phyloP scores from a whole-genome alignment of 176 grass and related monocot species.

The Ananas comosus region DNA sequence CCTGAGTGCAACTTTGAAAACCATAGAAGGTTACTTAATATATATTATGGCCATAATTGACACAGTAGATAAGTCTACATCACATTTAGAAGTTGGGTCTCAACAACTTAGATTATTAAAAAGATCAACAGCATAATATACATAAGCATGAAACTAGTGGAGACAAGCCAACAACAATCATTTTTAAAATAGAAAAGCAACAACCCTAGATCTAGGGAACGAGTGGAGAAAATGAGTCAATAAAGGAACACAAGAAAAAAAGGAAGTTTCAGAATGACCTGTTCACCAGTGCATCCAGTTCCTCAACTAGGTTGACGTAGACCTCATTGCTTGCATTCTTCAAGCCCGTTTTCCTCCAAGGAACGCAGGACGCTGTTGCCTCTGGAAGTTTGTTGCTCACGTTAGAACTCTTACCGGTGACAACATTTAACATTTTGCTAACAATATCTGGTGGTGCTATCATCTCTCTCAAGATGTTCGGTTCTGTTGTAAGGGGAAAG shows the following conservation, averaged over 20 bases:
- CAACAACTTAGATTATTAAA: neutral
- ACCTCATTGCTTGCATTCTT: slow-evolving; percentile 84
- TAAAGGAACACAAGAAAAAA: neutral
- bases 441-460: slow-evolving; percentile 63
- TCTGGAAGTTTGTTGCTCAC: slow-evolving; percentile 63
- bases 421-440: slow-evolving; percentile 70
- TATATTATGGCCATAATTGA: too few relatives aligned
- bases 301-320: slow-evolving; percentile 85
- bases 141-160: too few relatives aligned
- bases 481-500: slow-evolving; percentile 89
- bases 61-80: neutral
- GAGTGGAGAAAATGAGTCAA: neutral
- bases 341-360: slow-evolving; percentile 60
- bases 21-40: neutral
- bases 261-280: slow-evolving; percentile 31
- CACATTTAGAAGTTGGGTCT: neutral
- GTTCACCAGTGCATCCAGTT: slow-evolving; percentile 77
- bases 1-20: neutral
- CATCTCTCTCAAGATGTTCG: slow-evolving; percentile 84
- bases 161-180: too few relatives aligned
- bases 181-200: neutral
- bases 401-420: slow-evolving; percentile 68
- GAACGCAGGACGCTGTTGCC: slow-evolving; percentile 64
- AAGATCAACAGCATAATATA: too few relatives aligned
- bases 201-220: neutral